phyloP scores from a whole-genome alignment of 2,329 filamentous ascomycete genomes.

The Colletotrichum sp. region DNA sequence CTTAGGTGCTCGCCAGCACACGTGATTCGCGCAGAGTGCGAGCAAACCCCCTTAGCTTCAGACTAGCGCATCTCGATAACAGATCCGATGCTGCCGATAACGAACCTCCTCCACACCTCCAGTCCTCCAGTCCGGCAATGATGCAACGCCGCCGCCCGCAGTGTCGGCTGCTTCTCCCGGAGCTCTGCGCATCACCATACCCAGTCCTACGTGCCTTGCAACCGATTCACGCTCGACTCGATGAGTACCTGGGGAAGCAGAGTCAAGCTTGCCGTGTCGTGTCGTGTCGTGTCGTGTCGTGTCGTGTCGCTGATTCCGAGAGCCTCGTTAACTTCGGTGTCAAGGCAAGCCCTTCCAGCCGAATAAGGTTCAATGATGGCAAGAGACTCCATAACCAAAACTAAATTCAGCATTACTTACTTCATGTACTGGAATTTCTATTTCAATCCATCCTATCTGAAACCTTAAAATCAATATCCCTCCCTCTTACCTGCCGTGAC shows the following conservation, averaged over 20 bases:
- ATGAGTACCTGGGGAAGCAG: background rate
- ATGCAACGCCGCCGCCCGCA: background rate
- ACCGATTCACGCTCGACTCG: background rate
- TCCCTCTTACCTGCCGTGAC: background rate
- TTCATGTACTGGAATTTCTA: background rate
- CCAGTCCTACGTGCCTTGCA: background rate
- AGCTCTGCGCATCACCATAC: background rate
- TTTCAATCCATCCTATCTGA: background rate
- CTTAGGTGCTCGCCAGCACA: background rate
- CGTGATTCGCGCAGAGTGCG: slow-evolving; percentile 11
- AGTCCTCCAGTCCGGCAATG: background rate
- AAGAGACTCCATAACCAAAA: background rate
- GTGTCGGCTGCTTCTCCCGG: background rate
- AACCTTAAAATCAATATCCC: background rate
- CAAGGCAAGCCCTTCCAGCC: background rate
- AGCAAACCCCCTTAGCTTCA: background rate
- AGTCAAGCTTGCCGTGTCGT: background rate
- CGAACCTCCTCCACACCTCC: background rate
- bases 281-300: too few relatives aligned
- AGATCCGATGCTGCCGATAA: slow-evolving; percentile 1
- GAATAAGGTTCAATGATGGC: background rate
- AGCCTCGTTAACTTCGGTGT: background rate
- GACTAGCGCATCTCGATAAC: slow-evolving; percentile 6
- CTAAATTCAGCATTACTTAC: background rate
- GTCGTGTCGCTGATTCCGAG: background rate